Evolutionary conservation across 441 rosid genomes (phyloP).

Genomic region (Rhodomyrtus psidioides): DNA sequence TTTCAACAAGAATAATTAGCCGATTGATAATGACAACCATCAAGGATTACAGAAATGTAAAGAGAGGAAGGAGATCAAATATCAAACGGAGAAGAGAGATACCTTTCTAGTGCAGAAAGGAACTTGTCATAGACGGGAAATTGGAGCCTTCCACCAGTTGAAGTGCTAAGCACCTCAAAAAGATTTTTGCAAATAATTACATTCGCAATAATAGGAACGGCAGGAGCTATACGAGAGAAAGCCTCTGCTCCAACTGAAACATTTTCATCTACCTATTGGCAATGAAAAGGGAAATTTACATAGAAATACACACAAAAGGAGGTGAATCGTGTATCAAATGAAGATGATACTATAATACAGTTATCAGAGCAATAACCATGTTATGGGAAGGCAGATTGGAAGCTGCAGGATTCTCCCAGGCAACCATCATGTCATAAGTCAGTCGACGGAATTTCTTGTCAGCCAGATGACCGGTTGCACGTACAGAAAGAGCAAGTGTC

Average conservation of each 20-base stretch:
- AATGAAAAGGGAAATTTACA: not conserved
- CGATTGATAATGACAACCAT: not conserved
- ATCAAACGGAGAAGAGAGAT: not conserved
- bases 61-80: not conserved
- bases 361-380: not conserved
- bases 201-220: conserved; percentile 78
- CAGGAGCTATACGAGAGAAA: conserved; percentile 85
- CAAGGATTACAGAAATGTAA: not conserved
- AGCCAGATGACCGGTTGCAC: conserved; percentile 48
- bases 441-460: conserved; percentile 71
- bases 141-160: conserved; percentile 63
- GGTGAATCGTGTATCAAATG: conserved; percentile 34
- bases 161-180: conserved; percentile 52
- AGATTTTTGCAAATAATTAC: conserved; percentile 73
- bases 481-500: conserved; percentile 63
- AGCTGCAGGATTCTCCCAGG: conserved; percentile 81
- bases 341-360: not conserved
- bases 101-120: conserved; percentile 79
- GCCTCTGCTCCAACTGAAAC: conserved; percentile 74
- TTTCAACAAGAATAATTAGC: not conserved
- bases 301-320: not conserved
- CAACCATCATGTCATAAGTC: conserved; percentile 90
- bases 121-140: conserved; percentile 77
- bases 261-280: conserved; percentile 53
- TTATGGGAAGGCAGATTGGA: not conserved